Evolutionary conservation across 2,329 filamentous ascomycete species (phyloP).

Genomic region (Xylariaceae sp.): DNA sequence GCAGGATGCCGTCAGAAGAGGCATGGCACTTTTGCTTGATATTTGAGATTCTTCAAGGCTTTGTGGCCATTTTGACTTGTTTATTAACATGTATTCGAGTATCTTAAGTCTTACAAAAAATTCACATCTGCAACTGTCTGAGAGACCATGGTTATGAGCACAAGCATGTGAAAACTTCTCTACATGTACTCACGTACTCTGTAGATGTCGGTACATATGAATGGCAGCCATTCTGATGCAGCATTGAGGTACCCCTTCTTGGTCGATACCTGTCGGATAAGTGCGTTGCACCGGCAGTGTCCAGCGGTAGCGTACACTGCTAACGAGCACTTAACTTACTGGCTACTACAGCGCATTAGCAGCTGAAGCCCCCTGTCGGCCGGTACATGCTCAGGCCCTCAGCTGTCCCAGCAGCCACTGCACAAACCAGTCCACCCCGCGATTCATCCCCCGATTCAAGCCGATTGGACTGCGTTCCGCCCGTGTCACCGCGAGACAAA

Average conservation of each 20-base stretch:
- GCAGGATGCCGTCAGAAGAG: neutral
- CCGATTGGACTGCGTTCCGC: slow-evolving; percentile 16
- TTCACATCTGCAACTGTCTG: no score
- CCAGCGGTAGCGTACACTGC: no score
- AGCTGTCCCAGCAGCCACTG: neutral
- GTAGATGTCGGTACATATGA: no score
- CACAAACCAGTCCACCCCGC: slow-evolving; percentile 11
- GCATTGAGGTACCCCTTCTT: no score
- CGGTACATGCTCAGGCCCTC: neutral
- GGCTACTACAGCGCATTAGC: neutral
- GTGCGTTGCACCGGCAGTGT: no score
- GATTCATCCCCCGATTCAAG: slow-evolving; percentile 13
- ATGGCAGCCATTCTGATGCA: no score
- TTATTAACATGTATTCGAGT: neutral
- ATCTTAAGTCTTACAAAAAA: no score
- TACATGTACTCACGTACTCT: no score
- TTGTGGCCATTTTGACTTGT: neutral
- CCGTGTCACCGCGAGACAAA: slow-evolving; percentile 5
- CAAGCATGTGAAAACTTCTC: no score
- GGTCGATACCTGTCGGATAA: no score
- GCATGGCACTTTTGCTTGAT: neutral
- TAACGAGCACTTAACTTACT: neutral
- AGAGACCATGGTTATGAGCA: no score
- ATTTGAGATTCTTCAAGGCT: neutral
- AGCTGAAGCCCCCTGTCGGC: neutral